Evolutionary conservation across 768 basidiomycete genomes (phyloP), one percentile per base, ranked within the genome.

Genomic region (Pulveroboletus sp.): DNA sequence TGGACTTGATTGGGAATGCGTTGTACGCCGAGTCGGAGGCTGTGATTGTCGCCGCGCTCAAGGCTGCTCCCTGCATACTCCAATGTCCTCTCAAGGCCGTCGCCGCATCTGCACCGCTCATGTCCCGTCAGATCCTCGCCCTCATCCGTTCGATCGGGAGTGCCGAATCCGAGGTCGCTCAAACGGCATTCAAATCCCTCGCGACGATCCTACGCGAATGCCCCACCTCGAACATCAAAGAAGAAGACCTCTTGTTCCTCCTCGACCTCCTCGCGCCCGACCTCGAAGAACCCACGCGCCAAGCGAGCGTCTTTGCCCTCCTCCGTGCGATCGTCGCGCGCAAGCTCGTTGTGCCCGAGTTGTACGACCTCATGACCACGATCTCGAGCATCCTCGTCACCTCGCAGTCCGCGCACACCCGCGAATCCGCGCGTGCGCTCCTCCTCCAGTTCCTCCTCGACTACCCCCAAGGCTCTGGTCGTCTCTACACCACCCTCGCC

Each of bases 281-380:
- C 63, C 70, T 99, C 9, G 94, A 98, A 65, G 95, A 97, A 29
- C 83, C 88, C 0, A 75, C 75, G 12, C 83, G 92, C 6, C 97
- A 99, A 67, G 80, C 79, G 4, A 78, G 91, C 9, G 87, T 90
- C 8, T 98, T 99, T 65, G 72, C 87, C 2, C 79, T 98, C 58
- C 79, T 99, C 14, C 86, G 92, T 10, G 88, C 94, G 21, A 92
- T 98, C 56, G 84, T 98, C 14, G 79, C 86, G 6, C 83, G 94
- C 27, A 91, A 90, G 62, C 89, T 98, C 53, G 84, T 98, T 27
- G 90, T 95, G 0, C 91, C 91, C 0, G 97, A 98, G 68, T 87
- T 99, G 43, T 99, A 99, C 70, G 94, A 98, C 66, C 70, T 94
- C 31, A 97, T 99, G 94, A 90, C 91, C 51, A 84, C 84, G 50